These are phyloP conservation scores for Rhododendron kiyosumense DNA, from an alignment of 148 eudicot species.

Conservation along the genomic window DNA sequence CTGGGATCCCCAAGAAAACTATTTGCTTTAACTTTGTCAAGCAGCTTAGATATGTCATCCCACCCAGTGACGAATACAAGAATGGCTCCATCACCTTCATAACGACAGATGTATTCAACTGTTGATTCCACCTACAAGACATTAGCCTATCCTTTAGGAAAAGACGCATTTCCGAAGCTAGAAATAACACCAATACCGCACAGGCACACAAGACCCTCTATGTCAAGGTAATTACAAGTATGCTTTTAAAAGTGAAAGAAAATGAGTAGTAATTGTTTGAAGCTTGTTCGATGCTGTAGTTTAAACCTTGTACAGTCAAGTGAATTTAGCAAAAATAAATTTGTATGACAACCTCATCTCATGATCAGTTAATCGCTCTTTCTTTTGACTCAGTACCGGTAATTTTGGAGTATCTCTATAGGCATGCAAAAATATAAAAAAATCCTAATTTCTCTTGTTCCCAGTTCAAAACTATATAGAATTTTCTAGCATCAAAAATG, in stretches of 20 bases:
- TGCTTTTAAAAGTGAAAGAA: background rate
- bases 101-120: conserved; percentile 76
- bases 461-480: background rate
- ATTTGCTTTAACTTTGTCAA: conserved; percentile 59
- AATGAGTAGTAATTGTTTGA: background rate
- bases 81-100: conserved; percentile 81
- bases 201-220: background rate
- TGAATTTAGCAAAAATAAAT: background rate
- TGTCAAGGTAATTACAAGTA: background rate
- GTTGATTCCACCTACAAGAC: conserved; percentile 76
- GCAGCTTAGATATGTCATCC: conserved; percentile 96
- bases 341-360: background rate
- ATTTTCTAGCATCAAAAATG: too few species aligned
- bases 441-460: background rate
- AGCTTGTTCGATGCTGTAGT: background rate
- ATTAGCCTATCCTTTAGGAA: background rate
- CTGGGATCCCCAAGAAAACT: conserved; percentile 62
- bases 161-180: background rate
- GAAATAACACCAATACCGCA: background rate
- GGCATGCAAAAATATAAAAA: background rate
- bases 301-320: background rate
- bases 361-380: background rate
- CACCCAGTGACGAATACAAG: conserved; percentile 97
- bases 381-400: background rate
- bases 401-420: background rate